A percentile compares a stretch with the other conserved stretches of the same genome.
Conservation (phyloP, 2,329 filamentous ascomycete genomes). For the Ramichloridium luteum region DNA sequence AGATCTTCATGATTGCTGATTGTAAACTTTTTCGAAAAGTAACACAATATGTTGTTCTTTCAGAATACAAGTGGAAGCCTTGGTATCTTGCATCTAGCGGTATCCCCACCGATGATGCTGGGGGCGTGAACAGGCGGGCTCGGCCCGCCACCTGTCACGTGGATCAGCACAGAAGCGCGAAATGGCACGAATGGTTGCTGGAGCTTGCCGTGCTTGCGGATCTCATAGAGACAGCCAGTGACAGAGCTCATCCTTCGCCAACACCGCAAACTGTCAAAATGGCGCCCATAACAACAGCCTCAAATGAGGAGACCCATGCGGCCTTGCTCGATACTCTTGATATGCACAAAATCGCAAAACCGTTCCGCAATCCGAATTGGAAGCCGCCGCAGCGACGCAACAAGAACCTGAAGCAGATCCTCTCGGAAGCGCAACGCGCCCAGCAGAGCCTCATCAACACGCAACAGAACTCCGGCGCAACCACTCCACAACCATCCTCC, state of each 20-base stretch:
- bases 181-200: too few relatives aligned
- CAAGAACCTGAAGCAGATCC: conserved; percentile 96
- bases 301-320: conserved; percentile 68
- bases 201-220: too few relatives aligned
- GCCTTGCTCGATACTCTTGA: conserved; percentile 83
- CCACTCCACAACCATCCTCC: conserved; percentile 42
- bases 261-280: too few relatives aligned
- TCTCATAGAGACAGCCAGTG: too few relatives aligned
- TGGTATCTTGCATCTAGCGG: background rate
- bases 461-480: conserved; percentile 60
- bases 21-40: too few relatives aligned
- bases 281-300: conserved; percentile 53
- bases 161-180: too few relatives aligned
- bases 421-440: conserved; percentile 75
- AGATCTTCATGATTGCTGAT: conserved; percentile 64
- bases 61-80: background rate
- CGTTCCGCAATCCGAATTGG: conserved; percentile 84
- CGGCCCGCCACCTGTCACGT: too few relatives aligned
- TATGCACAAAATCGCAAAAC: conserved; percentile 73
- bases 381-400: conserved; percentile 89
- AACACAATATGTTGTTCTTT: conserved; percentile 4
- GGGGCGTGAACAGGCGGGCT: too few relatives aligned
- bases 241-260: too few relatives aligned
- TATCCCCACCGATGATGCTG: too few relatives aligned
- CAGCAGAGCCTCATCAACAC: conserved; percentile 83